Evolutionary conservation across 208 protist species (phyloP).

Genomic region (Phytomonas sp.): DNA sequence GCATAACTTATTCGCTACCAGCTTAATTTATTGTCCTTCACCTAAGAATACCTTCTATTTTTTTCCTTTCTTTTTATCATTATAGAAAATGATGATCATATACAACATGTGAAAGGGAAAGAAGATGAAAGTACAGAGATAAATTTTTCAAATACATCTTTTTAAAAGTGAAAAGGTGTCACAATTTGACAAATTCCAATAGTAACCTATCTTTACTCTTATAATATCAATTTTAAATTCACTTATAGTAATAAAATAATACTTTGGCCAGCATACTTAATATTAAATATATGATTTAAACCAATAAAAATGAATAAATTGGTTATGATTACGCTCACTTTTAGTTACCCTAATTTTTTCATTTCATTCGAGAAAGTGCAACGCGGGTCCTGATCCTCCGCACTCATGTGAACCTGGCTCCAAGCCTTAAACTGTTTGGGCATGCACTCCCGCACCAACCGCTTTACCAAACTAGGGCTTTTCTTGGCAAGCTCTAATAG

Average conservation of each 20-base stretch:
- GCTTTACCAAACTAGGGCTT: conserved; percentile 21
- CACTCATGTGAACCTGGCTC: conserved; percentile 17
- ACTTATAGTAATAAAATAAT: conserved; percentile 10
- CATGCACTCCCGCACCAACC: conserved; percentile 20
- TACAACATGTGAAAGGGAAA: not conserved
- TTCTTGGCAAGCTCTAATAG: conserved; percentile 24
- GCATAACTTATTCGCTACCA: not conserved
- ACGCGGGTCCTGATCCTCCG: conserved; percentile 13
- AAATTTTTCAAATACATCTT: not conserved
- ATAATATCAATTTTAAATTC: not conserved
- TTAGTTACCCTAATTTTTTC: conserved; percentile 15
- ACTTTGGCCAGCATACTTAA: conserved; percentile 1
- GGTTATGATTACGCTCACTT: not conserved
- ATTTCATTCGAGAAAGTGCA: not conserved
- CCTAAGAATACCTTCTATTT: not conserved
- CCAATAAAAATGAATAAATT: conserved; percentile 3
- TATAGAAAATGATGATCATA: not conserved
- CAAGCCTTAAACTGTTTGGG: conserved; percentile 26
- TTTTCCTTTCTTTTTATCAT: not conserved
- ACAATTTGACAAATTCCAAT: not conserved
- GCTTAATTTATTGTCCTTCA: not conserved
- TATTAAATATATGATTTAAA: conserved; percentile 13
- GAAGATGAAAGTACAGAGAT: not conserved
- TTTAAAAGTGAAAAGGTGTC: not conserved
- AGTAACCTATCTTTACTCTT: not conserved